phyloP scores from a whole-genome alignment of 2,329 filamentous ascomycete genomes.

The Ascochyta viciae-villosae region DNA sequence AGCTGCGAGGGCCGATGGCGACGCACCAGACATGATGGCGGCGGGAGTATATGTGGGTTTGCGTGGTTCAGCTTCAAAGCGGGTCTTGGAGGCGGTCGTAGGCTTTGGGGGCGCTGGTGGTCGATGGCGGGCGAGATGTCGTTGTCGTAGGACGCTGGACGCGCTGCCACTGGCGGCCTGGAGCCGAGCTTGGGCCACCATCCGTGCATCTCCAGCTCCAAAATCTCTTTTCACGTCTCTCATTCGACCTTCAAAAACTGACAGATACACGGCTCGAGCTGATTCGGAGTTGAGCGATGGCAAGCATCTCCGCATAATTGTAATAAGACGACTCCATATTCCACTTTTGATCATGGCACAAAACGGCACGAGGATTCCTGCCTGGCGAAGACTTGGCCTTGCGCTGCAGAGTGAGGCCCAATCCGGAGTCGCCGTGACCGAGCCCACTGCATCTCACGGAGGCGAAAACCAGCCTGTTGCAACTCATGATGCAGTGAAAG shows the following conservation, averaged over 20 bases:
- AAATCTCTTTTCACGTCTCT: slow-evolving; percentile 45
- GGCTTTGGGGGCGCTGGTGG: slow-evolving; percentile 33
- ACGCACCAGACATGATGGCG: slow-evolving; percentile 53
- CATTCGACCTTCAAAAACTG: slow-evolving; percentile 43
- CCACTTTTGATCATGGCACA: slow-evolving; percentile 41
- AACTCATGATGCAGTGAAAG: slow-evolving; percentile 12
- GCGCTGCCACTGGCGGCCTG: slow-evolving; percentile 44
- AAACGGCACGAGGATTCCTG: slow-evolving; percentile 50
- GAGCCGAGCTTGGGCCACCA: slow-evolving; percentile 32
- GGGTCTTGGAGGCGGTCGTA: slow-evolving; percentile 39
- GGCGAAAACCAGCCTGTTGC: slow-evolving; percentile 16
- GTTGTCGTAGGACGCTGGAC: slow-evolving; percentile 35
- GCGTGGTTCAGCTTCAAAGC: slow-evolving; percentile 39
- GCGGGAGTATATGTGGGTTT: slow-evolving; percentile 34
- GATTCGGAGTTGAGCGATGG: slow-evolving; percentile 48
- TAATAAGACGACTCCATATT: slow-evolving; percentile 32
- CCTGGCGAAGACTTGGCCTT: slow-evolving; percentile 67
- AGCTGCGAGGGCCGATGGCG: slow-evolving; percentile 19
- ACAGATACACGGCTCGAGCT: slow-evolving; percentile 38
- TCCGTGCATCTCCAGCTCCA: slow-evolving; percentile 27
- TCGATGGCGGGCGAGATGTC: slow-evolving; percentile 31
- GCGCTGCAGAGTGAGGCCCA: slow-evolving; percentile 63
- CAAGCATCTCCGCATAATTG: slow-evolving; percentile 25
- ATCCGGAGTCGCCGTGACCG: slow-evolving; percentile 39
- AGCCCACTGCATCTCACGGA: slow-evolving; percentile 21